Conservation (phyloP, 352 stramenopile species). For the Globisporangium yorkense region DNA sequence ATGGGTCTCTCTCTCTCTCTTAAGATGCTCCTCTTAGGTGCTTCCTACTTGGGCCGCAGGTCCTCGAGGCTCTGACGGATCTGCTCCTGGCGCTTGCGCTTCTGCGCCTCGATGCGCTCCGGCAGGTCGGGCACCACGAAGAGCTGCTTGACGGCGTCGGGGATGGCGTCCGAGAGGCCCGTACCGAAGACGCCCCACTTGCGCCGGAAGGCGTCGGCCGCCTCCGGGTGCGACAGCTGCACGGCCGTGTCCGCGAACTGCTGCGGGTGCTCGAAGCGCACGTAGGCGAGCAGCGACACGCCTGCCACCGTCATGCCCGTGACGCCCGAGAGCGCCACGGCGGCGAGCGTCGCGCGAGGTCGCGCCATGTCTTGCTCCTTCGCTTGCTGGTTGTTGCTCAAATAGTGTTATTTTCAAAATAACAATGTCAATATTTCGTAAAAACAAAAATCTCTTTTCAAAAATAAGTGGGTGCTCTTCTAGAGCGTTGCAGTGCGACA, state of each 20-base stretch:
- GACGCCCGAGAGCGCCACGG: constrained; percentile 59
- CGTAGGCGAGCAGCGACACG: constrained; percentile 77
- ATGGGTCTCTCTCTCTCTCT: background rate
- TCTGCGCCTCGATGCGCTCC: constrained; percentile 64
- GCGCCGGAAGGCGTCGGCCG: constrained; percentile 58
- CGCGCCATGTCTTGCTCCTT: constrained; percentile 17
- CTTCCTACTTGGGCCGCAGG: constrained; percentile 52
- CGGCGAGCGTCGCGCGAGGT: constrained; percentile 42
- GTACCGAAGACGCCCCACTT: constrained; percentile 84
- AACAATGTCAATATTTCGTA: no score
- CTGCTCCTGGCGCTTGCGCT: constrained; percentile 61
- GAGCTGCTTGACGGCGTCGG: constrained; percentile 51
- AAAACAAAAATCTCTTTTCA: no score
- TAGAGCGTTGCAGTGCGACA: no score
- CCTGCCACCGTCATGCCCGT: constrained; percentile 80
- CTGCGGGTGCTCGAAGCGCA: constrained; percentile 78
- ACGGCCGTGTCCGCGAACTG: constrained; percentile 79
- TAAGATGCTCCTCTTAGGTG: constrained; percentile 22
- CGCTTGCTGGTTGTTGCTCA: background rate
- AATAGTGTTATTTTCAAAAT: background rate
- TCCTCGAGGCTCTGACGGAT: constrained; percentile 73
- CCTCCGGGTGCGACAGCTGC: constrained; percentile 71
- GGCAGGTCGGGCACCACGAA: constrained; percentile 61
- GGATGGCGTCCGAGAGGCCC: constrained; percentile 71
- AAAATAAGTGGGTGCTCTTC: no score